Conservation (phyloP, 2,329 filamentous ascomycete genomes). For the Microdochium bolleyi region DNA sequence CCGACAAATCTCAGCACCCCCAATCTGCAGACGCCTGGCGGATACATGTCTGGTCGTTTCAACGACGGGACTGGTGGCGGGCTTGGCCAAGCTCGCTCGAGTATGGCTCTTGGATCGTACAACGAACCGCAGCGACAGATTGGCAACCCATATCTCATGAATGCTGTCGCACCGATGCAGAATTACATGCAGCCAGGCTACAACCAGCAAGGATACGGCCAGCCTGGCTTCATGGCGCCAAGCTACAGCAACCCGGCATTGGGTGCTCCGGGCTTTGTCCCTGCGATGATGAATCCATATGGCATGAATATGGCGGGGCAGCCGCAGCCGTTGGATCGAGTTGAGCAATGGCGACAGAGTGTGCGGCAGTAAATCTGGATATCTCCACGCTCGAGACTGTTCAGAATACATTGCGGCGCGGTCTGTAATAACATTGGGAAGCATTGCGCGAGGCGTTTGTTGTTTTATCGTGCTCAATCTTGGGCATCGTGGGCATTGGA, state of each 20-base stretch:
- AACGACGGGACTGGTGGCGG: slow-evolving; percentile 43
- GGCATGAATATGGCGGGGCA: not conserved
- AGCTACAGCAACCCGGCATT: not conserved
- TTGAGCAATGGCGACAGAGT: not conserved
- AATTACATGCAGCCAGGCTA: not conserved
- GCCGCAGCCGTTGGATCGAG: not conserved
- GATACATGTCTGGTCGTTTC: slow-evolving; percentile 43
- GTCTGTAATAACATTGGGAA: not conserved
- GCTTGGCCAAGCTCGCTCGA: slow-evolving; percentile 13
- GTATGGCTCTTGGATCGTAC: slow-evolving; percentile 9
- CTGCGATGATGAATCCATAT: not conserved
- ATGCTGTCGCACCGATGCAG: not conserved
- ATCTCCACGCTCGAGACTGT: not conserved
- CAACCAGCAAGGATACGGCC: not conserved
- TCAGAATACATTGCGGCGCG: not conserved
- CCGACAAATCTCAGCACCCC: slow-evolving; percentile 28
- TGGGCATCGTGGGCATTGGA: no score
- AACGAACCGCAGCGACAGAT: not conserved
- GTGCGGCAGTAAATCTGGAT: not conserved
- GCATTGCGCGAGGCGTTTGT: not conserved
- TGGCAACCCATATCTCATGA: not conserved
- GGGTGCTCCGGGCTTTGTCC: not conserved
- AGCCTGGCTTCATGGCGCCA: not conserved
- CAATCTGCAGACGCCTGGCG: slow-evolving; percentile 28
- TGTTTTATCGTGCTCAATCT: not conserved